Conservation (phyloP, 129 eudicot species). For the Flaveria sonorensis region DNA sequence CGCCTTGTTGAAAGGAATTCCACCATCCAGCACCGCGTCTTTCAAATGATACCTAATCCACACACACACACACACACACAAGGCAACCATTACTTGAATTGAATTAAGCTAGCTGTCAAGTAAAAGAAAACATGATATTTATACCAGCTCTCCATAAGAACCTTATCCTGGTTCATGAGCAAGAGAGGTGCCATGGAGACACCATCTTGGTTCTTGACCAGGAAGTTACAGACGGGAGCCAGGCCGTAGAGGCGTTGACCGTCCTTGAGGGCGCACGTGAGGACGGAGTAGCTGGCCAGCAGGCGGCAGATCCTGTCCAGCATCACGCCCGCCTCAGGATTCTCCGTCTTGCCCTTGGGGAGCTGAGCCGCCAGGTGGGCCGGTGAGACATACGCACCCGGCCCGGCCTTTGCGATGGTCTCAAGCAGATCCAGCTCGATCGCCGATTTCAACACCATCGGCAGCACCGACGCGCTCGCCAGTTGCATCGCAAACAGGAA, state of each 20-base stretch:
- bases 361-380: slow-evolving; percentile 57
- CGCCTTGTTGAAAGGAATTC: slow-evolving; percentile 78
- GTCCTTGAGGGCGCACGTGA: slow-evolving; percentile 38
- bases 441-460: slow-evolving; percentile 81
- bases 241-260: slow-evolving; percentile 62
- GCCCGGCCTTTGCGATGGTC: slow-evolving; percentile 57
- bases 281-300: slow-evolving; percentile 60
- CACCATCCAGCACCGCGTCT: slow-evolving; percentile 84
- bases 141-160: slow-evolving; percentile 93
- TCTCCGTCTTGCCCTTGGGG: slow-evolving; percentile 33
- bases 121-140: too few relatives aligned
- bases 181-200: slow-evolving; percentile 66
- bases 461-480: slow-evolving; percentile 72
- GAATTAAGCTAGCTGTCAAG: too few relatives aligned
- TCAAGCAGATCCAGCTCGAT: slow-evolving; percentile 78
- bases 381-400: slow-evolving; percentile 58
- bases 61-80: too few relatives aligned
- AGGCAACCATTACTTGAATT: too few relatives aligned
- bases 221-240: slow-evolving; percentile 78
- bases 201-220: slow-evolving; percentile 75
- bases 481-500: slow-evolving; percentile 74
- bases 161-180: slow-evolving; percentile 89
- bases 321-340: slow-evolving; percentile 65
- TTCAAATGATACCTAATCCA: slow-evolving; percentile 57
- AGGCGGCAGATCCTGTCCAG: slow-evolving; percentile 80